These are phyloP conservation scores for Diaporthe caulivora DNA, from an alignment of 2,329 filamentous ascomycete genomes.

Conservation along the genomic window DNA sequence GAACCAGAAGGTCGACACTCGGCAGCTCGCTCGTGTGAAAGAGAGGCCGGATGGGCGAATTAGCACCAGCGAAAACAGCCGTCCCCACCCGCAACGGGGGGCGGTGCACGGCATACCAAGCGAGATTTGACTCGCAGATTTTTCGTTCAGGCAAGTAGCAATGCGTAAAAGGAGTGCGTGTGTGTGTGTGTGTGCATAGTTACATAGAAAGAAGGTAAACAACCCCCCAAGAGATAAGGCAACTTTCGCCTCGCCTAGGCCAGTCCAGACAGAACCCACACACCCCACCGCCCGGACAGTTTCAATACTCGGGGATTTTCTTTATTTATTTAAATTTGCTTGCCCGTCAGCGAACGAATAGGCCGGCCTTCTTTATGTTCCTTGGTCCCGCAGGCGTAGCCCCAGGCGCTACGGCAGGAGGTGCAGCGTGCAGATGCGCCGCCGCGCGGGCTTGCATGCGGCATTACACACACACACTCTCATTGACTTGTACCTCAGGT, in stretches of 20 bases:
- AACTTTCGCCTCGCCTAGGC: not conserved
- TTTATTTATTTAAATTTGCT: not conserved
- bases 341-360: not conserved
- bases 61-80: constrained; percentile 1
- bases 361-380: not conserved
- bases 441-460: constrained; percentile 14
- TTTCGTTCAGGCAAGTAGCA: not conserved
- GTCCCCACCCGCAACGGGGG: not conserved
- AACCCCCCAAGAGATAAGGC: too few relatives aligned
- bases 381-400: constrained; percentile 20
- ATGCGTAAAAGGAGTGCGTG: not conserved
- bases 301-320: constrained; percentile 5
- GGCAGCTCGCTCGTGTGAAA: not conserved
- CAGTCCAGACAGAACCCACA: constrained; percentile 13
- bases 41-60: not conserved
- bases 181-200: too few relatives aligned
- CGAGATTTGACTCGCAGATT: not conserved
- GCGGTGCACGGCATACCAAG: constrained; percentile 25
- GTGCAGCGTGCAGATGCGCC: constrained; percentile 38
- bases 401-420: constrained; percentile 36
- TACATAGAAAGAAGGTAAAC: too few relatives aligned
- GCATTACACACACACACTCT: not conserved
- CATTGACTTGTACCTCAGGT: not conserved
- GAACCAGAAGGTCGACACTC: not conserved
- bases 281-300: not conserved